phyloP scores from a whole-genome alignment of 2,329 filamentous ascomycete species.

The Tolypocladium pustulatum region DNA sequence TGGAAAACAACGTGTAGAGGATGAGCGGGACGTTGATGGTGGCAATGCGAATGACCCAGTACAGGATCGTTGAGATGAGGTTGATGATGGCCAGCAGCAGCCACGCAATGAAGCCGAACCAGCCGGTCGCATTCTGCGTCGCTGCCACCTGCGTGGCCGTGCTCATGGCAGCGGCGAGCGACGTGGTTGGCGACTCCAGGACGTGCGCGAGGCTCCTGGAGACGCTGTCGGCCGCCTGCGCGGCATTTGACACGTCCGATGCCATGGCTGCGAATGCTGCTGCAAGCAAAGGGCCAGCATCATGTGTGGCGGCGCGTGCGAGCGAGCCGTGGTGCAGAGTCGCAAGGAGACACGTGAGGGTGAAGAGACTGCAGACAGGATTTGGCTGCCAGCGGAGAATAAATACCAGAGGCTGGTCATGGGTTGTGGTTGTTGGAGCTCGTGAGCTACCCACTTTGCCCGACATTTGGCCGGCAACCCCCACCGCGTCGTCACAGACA shows the following conservation, averaged over 20 bases:
- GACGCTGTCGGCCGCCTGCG: slow-evolving; percentile 20
- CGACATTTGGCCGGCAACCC: slow-evolving; percentile 3
- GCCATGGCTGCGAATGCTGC: slow-evolving; percentile 26
- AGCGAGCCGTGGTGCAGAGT: neutral
- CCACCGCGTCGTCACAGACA: neutral
- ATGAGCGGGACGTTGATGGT: slow-evolving; percentile 85
- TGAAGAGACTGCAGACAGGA: neutral
- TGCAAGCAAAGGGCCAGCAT: slow-evolving; percentile 23
- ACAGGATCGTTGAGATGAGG: slow-evolving; percentile 48
- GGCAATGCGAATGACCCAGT: slow-evolving; percentile 74
- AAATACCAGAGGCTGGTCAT: neutral
- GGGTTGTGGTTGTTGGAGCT: slow-evolving; percentile 5
- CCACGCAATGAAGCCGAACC: slow-evolving; percentile 47
- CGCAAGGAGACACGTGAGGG: neutral
- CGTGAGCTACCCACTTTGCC: slow-evolving; percentile 1
- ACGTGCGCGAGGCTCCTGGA: slow-evolving; percentile 20
- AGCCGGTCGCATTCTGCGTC: slow-evolving; percentile 34
- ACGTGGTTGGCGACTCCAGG: slow-evolving; percentile 18
- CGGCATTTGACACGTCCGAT: slow-evolving; percentile 28
- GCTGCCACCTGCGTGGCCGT: slow-evolving; percentile 21
- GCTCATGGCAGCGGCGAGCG: slow-evolving; percentile 28
- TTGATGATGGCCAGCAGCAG: slow-evolving; percentile 45
- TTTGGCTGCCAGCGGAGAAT: neutral
- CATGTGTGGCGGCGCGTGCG: slow-evolving; percentile 15
- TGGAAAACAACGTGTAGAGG: slow-evolving; percentile 82